Evolutionary conservation across 1,139 yeast genomes (phyloP), one percentile per base, ranked within the genome.

Genomic region (Lizanozyma gosingica): DNA sequence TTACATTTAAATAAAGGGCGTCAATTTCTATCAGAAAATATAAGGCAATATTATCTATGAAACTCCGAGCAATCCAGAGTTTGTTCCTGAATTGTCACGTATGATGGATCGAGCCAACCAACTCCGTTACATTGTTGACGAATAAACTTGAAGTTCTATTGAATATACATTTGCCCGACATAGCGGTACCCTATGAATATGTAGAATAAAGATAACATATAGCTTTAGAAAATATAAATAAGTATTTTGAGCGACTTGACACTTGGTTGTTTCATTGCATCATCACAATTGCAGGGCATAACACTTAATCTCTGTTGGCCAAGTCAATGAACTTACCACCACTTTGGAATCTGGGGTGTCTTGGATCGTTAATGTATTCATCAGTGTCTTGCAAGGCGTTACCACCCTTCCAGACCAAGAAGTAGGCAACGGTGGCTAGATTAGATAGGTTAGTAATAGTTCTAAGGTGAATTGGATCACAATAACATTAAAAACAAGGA

Each of bases 251-350:
- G 29, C 11, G 29, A 22, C 29, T 22, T 22, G 29, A 22, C 29
- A 6, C 11, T 22, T 22, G 29, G 29, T 22, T 22, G 29, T 22
- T 22, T 22, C 6, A 22, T 22, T 22, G 29, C 11, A n/a, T 22
- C 6, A 22, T 22, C 29, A 22, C 29, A 22, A 22, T 22, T 6
- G n/a, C n/a, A 17, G n/a, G 18, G 36, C 22, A 22, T 17, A 17
- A 22, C 14, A 41, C 22, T 44, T 59, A 59, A 40, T 57, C 58
- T 48, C 50, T 59, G 53, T 67, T 65, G 50, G 65, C 71, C 57
- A 70, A 67, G 50, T 70, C 74, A 49, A 70, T 66, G 62, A 66
- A 68, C 63, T 69, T 69, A 49, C 74, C 76, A 54, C 76, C 76
- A 46, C 57, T 62, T 53, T 68, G 66, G 47, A 70, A 70, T 65